Base-by-base conservation (phyloP, 345 rosid genomes). In the Excoecaria cochinchinensis region DNA sequence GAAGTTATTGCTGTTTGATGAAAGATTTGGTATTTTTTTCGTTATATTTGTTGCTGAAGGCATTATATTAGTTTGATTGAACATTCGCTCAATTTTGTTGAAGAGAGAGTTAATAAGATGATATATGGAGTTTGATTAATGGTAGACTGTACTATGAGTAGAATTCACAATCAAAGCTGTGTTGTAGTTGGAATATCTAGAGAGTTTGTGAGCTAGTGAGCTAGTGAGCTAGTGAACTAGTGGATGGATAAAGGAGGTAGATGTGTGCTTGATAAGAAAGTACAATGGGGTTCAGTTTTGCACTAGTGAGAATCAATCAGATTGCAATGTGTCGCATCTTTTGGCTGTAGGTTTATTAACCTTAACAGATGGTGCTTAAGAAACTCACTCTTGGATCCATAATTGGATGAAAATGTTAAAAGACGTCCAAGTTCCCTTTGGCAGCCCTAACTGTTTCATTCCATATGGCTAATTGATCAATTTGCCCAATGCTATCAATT, bases 201-300 rank as follows among this genome's bases (percentile, higher is more conserved):
- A n/a, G 24, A 58, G 62, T 58, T 58, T 21, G 62, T 58, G 62
- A 58, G n/a, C n/a, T n/a, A n/a, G n/a, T n/a, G n/a, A n/a, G n/a
- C n/a, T n/a, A n/a, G n/a, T n/a, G n/a, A n/a, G 62, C 36, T 58
- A 21, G 36, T 58, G 31, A 22, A 21, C 15, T 15, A 58, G 62
- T 58, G 13, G 31, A 58, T 58, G 8, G 24, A 58, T 57, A 57
- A 19, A 57, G 61, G 62, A 58, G 62, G 36, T 58, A 58, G 12
- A 58, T 58, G 31, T 58, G 62, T 58, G 12, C 38, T 58, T 58
- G 62, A 58, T 21, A 24, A 10, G 24, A 0, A 24, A 24, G 24
- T 58, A 6, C 8, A 58, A 24, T 58, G 36, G 21, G 38, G 8
- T 21, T 24, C 24, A 58, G 36, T 21, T 58, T 58, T 58, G 62